Evolutionary conservation across 2,329 filamentous ascomycete species (phyloP), one percentile per base, ranked within the genome.

Genomic region (Ophiocordyceps robertsii): DNA sequence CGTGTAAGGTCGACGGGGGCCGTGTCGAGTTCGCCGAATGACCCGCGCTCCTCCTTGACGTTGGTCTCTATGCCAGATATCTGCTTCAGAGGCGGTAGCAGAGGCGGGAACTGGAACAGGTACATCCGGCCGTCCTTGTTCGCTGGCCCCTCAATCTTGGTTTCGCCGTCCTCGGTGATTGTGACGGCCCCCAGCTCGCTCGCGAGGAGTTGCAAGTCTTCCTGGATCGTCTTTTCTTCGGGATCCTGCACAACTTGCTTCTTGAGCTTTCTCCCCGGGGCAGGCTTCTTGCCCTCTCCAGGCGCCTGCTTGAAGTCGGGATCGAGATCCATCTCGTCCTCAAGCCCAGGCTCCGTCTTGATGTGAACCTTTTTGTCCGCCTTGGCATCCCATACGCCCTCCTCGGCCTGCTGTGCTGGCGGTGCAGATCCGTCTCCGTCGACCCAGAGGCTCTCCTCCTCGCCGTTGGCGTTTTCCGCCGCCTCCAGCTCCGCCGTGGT

Each of bases 21-120:
- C 39, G 47, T 52, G 37, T 60, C 58, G 45, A 65, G 59, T 35
- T 67, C 49, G 53, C 63, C 63, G 14, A 57, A 53, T 12, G 67
- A 60, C 24, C 60, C 52, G 8, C 62, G 62, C 43, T 71, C 69
- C 3, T 58, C 51, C 53, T 73, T 70, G 43, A 70, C 54, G 29
- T 59, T 59, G 1, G 50, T 38, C 37, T 52, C 47, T 29, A 56
- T 47, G 19, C 54, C 53, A 21, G 53, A 48, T 12, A 53, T 45
- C 44, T 47, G 55, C 47, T 56, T 62, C n/a, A 81, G 61, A 0
- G 73, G 70, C 8, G 77, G 76, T 11, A 81, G 65, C 4, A 80
- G 61, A 6, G 75, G 75, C 35, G 77, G 77, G 49, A 82, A 73
- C 50, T 81, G 77, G 60, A 81, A 81, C 40, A 82, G 64, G 47